Percentiles rank a stretch among this genome's conserved stretches.
Conservation (phyloP, 2,329 filamentous ascomycete species). For the Talaromyces sp. region DNA sequence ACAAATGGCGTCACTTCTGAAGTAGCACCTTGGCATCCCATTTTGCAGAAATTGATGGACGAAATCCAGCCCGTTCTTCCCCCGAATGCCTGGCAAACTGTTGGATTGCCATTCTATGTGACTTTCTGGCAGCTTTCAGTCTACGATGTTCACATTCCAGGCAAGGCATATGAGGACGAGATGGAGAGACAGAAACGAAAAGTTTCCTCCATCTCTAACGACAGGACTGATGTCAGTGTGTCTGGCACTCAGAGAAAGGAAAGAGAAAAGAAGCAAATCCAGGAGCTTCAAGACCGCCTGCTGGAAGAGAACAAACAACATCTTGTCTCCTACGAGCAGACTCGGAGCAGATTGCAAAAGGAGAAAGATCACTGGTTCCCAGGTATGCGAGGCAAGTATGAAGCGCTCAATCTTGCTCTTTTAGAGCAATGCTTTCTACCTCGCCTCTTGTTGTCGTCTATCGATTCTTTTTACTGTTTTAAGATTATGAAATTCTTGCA, state of each 20-base stretch:
- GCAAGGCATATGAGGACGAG: constrained; percentile 73
- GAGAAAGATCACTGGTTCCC: constrained; percentile 78
- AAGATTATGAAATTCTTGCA: constrained; percentile 84
- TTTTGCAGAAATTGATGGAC: constrained; percentile 70
- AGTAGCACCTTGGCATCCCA: constrained; percentile 57
- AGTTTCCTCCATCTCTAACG: constrained; percentile 62
- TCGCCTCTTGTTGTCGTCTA: constrained; percentile 73
- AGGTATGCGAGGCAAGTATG: constrained; percentile 58
- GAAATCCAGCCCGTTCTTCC: constrained; percentile 61
- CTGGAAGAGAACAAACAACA: constrained; percentile 70
- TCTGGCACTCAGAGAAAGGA: constrained; percentile 63
- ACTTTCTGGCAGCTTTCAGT: constrained; percentile 90
- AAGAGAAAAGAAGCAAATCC: constrained; percentile 64
- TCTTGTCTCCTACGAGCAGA: constrained; percentile 62
- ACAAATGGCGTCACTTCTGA: constrained; percentile 20
- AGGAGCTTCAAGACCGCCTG: constrained; percentile 64
- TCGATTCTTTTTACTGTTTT: constrained; percentile 86
- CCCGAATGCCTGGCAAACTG: constrained; percentile 60
- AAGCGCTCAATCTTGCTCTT: constrained; percentile 67
- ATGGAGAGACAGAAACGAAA: constrained; percentile 64
- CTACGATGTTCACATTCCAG: constrained; percentile 73
- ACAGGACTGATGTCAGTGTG: constrained; percentile 68
- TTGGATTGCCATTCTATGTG: constrained; percentile 78
- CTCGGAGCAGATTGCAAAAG: constrained; percentile 64
- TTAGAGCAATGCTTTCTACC: constrained; percentile 93